A percentile compares a stretch with the other conserved stretches of the same genome.
phyloP scores from a whole-genome alignment of 148 eudicot species.

The Diospyros kaki region DNA sequence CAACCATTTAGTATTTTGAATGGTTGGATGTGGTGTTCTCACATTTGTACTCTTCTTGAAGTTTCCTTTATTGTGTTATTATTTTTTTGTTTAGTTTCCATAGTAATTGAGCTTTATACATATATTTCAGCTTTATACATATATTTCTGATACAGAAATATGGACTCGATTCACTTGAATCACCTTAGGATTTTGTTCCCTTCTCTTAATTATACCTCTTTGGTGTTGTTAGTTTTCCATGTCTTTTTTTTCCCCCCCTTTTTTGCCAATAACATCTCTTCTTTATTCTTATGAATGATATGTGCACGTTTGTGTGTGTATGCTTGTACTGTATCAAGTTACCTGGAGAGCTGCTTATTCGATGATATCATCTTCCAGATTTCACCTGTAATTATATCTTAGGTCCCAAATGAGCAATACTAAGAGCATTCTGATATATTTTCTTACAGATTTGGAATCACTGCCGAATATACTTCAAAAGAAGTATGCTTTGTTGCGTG shows the following conservation, averaged over 20 bases:
- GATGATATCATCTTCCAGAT: neutral
- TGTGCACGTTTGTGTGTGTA: neutral
- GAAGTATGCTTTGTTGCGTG: slow-evolving; percentile 80
- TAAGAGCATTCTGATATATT: no score
- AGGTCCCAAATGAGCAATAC: no score
- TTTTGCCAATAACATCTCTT: no score
- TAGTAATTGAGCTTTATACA: neutral
- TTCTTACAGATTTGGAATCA: slow-evolving; percentile 65
- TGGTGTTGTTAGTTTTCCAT: no score
- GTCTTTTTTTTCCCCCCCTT: no score
- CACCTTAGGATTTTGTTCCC: neutral
- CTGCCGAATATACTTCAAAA: slow-evolving; percentile 71
- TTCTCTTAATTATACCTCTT: no score
- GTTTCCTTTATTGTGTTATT: neutral
- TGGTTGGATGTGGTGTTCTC: no score
- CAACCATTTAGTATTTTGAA: no score
- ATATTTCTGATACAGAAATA: neutral
- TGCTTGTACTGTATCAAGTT: neutral
- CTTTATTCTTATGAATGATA: neutral
- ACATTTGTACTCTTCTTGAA: neutral
- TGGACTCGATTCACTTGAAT: neutral
- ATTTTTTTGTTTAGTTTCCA: neutral
- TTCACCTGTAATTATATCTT: neutral
- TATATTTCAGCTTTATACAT: neutral
- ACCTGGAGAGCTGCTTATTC: neutral